A percentile compares a stretch with the other conserved stretches of the same genome.
Evolutionary conservation across 176 grass and related monocot species (phyloP).

Genomic region (Aegilops bicornis): DNA sequence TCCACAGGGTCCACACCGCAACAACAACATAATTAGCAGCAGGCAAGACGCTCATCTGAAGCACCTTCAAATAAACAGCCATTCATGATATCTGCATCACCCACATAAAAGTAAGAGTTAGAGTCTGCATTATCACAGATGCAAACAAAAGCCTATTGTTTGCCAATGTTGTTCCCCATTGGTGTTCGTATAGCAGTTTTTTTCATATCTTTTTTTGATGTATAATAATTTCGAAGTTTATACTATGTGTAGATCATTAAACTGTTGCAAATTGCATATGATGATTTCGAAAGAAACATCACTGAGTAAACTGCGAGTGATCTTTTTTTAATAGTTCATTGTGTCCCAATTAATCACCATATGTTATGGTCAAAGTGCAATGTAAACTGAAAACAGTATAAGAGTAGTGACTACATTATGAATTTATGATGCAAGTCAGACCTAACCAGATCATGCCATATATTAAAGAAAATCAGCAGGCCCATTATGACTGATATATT

Average conservation of each 20-base stretch:
- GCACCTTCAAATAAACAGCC: neutral
- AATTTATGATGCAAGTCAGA: neutral
- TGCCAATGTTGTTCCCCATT: neutral
- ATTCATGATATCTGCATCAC: conserved; percentile 30
- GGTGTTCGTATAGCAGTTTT: neutral
- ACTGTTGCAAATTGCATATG: neutral
- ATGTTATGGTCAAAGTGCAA: neutral
- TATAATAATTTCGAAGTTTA: neutral
- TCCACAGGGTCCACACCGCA: neutral
- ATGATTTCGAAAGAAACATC: neutral
- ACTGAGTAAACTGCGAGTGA: neutral
- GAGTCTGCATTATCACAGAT: neutral
- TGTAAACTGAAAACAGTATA: neutral
- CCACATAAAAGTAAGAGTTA: conserved; percentile 10
- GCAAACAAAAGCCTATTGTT: neutral
- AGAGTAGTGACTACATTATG: neutral
- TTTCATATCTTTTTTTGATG: neutral
- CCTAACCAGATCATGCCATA: neutral
- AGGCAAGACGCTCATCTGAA: neutral
- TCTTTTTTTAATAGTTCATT: neutral
- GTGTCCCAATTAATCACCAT: neutral
- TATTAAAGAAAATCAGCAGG: neutral
- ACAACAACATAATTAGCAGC: conserved; percentile 1
- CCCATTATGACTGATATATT: neutral
- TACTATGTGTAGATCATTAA: neutral